Base-by-base conservation (phyloP, 2,329 filamentous ascomycete species). In the Arthrobotrys musiformis region DNA sequence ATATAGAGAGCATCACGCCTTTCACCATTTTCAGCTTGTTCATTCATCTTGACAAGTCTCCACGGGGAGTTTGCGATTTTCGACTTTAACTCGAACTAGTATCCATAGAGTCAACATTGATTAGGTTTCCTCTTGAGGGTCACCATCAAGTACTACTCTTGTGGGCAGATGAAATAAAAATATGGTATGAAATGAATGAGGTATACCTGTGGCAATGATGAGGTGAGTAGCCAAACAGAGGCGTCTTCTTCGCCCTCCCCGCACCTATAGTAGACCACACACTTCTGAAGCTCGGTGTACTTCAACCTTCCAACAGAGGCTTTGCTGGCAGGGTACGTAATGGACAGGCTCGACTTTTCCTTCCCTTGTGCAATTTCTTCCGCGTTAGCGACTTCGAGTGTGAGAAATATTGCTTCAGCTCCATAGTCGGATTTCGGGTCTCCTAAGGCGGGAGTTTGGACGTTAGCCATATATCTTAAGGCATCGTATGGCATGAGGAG, bases 181-280 rank as follows among this genome's bases (percentile, higher is more conserved):
- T n/a, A 22, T 2, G n/a, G 42, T 4, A 22, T 4, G n/a, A 28
- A 13, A 3, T 2, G 13, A 0, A n/a, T n/a, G n/a, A 30, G 11
- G 28, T 5, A 50, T 63, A 70, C 67, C 67, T 63, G 37, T 22
- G 67, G 67, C 11, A 42, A 17, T 2, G n/a, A 19, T 4, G 19
- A 8, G 17, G 48, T 19, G 11, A 63, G 19, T 9, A 70, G 5
- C 56, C 48, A 63, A 46, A 26, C 8, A 24, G 61, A 48, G 33
- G 60, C 66, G 13, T 40, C 26, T 1, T 50, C 22, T 5, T 22
- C 54, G 1, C 19, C 35, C 19, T 11, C 33, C 8, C 58, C 67
- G 17, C 13, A 15, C 17, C 40, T 44, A 46, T 63, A 70, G 33
- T 54, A 70, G 7, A 56, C 28, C n/a, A 54, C 24, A 17, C 24